These are phyloP conservation scores for Prorocentrum cordatum DNA, from an alignment of 169 alveolate genomes.

Conservation along the genomic window DNA sequence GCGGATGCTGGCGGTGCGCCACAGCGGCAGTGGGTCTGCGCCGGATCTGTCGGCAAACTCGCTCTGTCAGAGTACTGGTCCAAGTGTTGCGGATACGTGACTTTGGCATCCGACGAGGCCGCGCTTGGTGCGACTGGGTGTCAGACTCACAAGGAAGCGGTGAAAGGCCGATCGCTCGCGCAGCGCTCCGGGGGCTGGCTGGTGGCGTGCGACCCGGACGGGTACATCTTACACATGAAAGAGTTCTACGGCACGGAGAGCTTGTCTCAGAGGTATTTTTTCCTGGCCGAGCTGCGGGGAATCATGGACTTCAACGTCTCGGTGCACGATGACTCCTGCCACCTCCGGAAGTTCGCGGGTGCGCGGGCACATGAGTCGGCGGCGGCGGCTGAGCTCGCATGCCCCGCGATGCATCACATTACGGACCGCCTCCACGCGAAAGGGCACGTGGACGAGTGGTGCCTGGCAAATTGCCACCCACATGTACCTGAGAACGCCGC, in stretches of 20 bases:
- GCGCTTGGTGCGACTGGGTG: too few relatives aligned
- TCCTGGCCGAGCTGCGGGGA: neutral
- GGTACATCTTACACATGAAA: neutral
- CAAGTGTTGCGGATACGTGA: too few relatives aligned
- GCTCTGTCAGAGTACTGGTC: too few relatives aligned
- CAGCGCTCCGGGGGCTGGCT: constrained; percentile 49
- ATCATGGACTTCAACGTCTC: neutral
- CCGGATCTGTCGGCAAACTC: too few relatives aligned
- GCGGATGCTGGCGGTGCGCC: too few relatives aligned
- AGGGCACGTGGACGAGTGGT: neutral
- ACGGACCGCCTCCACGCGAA: neutral
- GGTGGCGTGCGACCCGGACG: neutral
- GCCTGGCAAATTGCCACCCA: neutral
- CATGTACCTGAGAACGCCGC: neutral
- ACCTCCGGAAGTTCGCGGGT: neutral
- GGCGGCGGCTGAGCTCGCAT: neutral
- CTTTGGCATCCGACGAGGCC: too few relatives aligned
- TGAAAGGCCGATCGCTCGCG: too few relatives aligned
- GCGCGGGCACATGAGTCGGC: neutral
- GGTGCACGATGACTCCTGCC: constrained; percentile 15
- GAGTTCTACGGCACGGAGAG: constrained; percentile 1
- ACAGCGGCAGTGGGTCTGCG: too few relatives aligned
- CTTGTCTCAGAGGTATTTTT: neutral
- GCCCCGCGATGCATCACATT: neutral
- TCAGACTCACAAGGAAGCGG: too few relatives aligned